A percentile compares a stretch with the other conserved stretches of the same genome.
Conservation (phyloP, 2,329 filamentous ascomycete genomes). For the Exophiala sp. region DNA sequence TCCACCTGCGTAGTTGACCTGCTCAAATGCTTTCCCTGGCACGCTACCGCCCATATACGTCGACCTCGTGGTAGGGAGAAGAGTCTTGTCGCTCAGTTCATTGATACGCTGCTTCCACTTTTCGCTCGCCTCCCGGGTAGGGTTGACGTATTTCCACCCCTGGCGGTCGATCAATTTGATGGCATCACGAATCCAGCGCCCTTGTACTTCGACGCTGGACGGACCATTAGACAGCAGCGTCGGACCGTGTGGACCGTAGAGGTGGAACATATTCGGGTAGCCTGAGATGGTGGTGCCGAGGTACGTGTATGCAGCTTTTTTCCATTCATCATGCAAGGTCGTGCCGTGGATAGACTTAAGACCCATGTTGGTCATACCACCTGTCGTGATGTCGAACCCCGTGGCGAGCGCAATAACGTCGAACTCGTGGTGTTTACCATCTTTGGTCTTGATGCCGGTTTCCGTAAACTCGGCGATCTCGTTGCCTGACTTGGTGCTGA, state of each 20-base stretch:
- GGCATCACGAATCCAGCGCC: slow-evolving; percentile 49
- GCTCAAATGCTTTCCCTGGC: slow-evolving; percentile 53
- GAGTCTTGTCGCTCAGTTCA: slow-evolving; percentile 29
- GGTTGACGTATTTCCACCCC: slow-evolving; percentile 51
- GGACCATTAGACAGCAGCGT: slow-evolving; percentile 57
- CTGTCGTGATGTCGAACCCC: slow-evolving; percentile 45
- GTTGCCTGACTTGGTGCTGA: slow-evolving; percentile 40
- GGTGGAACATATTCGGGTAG: slow-evolving; percentile 50
- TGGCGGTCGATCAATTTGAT: slow-evolving; percentile 50
- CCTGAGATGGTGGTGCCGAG: slow-evolving; percentile 40
- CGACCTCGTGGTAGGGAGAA: slow-evolving; percentile 50
- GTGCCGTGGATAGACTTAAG: slow-evolving; percentile 36
- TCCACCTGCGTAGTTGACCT: slow-evolving; percentile 44
- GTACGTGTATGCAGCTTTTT: slow-evolving; percentile 35
- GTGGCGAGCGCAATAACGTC: slow-evolving; percentile 43
- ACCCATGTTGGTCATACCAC: slow-evolving; percentile 39
- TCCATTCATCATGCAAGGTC: slow-evolving; percentile 23
- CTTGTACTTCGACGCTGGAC: slow-evolving; percentile 53
- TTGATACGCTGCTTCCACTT: slow-evolving; percentile 51
- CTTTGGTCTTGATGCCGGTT: slow-evolving; percentile 40
- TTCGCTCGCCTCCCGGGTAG: slow-evolving; percentile 44
- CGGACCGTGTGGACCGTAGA: slow-evolving; percentile 56
- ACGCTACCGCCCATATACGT: slow-evolving; percentile 55
- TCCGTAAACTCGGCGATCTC: slow-evolving; percentile 41
- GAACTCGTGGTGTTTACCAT: slow-evolving; percentile 39